phyloP scores from a whole-genome alignment of 2,329 filamentous ascomycete genomes.

The Monilinia fructigena region DNA sequence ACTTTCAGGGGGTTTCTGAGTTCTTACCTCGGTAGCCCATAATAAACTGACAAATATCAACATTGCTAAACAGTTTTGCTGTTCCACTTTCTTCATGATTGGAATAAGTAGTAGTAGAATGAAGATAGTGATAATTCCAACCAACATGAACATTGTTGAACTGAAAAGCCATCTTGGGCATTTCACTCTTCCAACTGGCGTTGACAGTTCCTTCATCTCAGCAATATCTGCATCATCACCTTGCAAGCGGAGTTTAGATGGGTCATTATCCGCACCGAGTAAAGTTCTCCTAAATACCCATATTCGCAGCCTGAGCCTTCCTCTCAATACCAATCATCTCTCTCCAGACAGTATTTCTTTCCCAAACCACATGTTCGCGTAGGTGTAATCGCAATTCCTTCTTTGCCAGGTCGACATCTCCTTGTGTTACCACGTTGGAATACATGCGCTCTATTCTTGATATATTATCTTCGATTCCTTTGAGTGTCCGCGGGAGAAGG shows the following conservation, averaged over 20 bases:
- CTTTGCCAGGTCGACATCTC: conserved; percentile 72
- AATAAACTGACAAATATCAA: conserved; percentile 89
- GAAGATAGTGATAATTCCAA: conserved; percentile 72
- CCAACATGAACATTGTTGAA: conserved; percentile 73
- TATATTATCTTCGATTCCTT: conserved; percentile 69
- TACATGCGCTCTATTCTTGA: conserved; percentile 75
- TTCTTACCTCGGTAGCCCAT: conserved; percentile 85
- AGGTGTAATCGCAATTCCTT: conserved; percentile 87
- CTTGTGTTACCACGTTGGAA: conserved; percentile 76
- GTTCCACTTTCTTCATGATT: conserved; percentile 82
- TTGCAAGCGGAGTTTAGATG: conserved; percentile 69
- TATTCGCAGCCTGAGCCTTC: conserved; percentile 87
- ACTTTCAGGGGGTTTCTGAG: conserved; percentile 36
- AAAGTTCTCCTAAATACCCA: conserved; percentile 75
- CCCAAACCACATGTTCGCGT: conserved; percentile 97
- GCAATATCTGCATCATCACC: conserved; percentile 72
- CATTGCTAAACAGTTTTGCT: conserved; percentile 94
- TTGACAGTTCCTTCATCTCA: conserved; percentile 66
- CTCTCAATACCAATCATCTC: conserved; percentile 98
- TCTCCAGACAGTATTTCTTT: conserved; percentile 96
- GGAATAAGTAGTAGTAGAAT: conserved; percentile 70
- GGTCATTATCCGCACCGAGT: conserved; percentile 71
- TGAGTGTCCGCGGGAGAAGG: conserved; percentile 71
- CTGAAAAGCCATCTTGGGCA: conserved; percentile 83
- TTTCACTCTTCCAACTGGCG: conserved; percentile 74